Evolutionary conservation across 1,284 basidiomycete genomes (phyloP).

Genomic region (Uromyces viciae-fabae): DNA sequence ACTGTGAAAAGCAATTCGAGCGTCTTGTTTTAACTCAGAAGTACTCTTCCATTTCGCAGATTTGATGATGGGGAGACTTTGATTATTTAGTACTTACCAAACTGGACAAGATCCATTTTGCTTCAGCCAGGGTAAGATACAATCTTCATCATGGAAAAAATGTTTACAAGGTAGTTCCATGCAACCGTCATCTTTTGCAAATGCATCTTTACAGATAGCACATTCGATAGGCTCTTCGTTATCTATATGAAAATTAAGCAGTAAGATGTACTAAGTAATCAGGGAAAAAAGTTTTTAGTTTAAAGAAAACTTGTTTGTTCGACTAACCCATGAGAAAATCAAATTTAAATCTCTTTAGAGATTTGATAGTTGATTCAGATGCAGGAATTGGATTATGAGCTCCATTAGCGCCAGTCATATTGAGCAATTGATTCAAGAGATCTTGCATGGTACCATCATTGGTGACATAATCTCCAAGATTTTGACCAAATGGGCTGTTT

Average conservation of each 20-base stretch:
- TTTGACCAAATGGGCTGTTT: not conserved
- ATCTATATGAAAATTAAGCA: constrained; percentile 38
- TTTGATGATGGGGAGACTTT: not conserved
- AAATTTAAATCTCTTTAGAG: constrained; percentile 65
- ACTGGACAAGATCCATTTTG: constrained; percentile 78
- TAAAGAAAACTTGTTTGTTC: constrained; percentile 44
- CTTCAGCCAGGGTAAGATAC: constrained; percentile 76
- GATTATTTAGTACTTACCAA: constrained; percentile 62
- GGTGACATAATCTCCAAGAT: constrained; percentile 39
- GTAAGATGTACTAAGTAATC: not conserved
- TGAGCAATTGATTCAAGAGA: constrained; percentile 72
- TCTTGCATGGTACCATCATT: constrained; percentile 65
- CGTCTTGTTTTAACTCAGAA: not conserved
- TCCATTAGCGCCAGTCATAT: constrained; percentile 61
- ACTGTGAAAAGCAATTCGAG: not conserved
- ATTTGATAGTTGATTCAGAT: constrained; percentile 65
- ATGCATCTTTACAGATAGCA: constrained; percentile 53
- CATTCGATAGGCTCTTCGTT: constrained; percentile 59
- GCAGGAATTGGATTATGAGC: constrained; percentile 67
- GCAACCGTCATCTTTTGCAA: constrained; percentile 47
- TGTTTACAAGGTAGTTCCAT: constrained; percentile 73
- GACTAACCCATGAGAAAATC: constrained; percentile 54
- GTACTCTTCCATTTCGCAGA: not conserved
- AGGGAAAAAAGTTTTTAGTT: not conserved
- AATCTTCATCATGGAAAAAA: constrained; percentile 69